phyloP scores from a whole-genome alignment of 805 yeast genomes.

The Monosporozyma aerobia region DNA sequence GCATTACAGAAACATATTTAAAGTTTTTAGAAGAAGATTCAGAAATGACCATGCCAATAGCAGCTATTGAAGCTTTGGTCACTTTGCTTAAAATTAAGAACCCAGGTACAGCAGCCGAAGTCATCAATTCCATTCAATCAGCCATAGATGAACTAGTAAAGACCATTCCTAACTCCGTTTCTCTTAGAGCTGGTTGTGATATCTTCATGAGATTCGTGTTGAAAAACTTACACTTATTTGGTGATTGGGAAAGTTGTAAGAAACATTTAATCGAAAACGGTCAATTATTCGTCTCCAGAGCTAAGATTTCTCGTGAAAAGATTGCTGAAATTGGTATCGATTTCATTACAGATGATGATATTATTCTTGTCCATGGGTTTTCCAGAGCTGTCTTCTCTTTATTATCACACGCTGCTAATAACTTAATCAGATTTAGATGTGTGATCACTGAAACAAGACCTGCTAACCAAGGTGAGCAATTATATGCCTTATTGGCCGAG shows the following conservation, averaged over 20 bases:
- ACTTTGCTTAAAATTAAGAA: slow-evolving; percentile 72
- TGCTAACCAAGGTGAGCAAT: slow-evolving; percentile 58
- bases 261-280: slow-evolving; percentile 89
- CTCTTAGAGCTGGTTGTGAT: slow-evolving; percentile 95
- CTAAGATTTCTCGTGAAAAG: slow-evolving; percentile 78
- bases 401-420: slow-evolving; percentile 65
- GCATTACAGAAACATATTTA: slow-evolving; percentile 73
- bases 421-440: slow-evolving; percentile 75
- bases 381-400: slow-evolving; percentile 84
- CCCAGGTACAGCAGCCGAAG: slow-evolving; percentile 89
- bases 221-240: slow-evolving; percentile 70
- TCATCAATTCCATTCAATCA: slow-evolving; percentile 68
- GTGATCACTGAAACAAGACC: slow-evolving; percentile 92
- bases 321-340: slow-evolving; percentile 83
- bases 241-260: slow-evolving; percentile 93
- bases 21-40: slow-evolving; percentile 77
- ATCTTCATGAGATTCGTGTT: slow-evolving; percentile 88
- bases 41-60: slow-evolving; percentile 99
- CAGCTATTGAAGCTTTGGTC: slow-evolving; percentile 92
- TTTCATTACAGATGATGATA: slow-evolving; percentile 89
- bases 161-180: slow-evolving; percentile 82
- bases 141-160: slow-evolving; percentile 68
- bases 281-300: slow-evolving; percentile 80
- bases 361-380: slow-evolving; percentile 78
- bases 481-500: slow-evolving; percentile 59